Evolutionary conservation across 2,329 filamentous ascomycete genomes (phyloP), one percentile per base, ranked within the genome.

Genomic region (Cladobotryum mycophilum): DNA sequence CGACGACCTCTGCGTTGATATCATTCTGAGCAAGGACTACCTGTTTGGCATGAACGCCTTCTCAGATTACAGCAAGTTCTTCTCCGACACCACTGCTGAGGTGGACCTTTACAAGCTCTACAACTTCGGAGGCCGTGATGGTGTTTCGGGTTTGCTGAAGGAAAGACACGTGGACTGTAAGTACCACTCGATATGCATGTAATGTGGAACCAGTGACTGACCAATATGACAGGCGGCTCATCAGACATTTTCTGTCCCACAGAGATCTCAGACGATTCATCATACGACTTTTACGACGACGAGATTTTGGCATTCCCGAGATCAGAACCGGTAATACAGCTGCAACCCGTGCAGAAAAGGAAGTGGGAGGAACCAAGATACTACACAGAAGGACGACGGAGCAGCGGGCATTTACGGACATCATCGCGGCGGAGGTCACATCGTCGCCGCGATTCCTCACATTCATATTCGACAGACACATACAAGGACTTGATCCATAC

Each of bases 1-100:
- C 4, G 44, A 51, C 13, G 41, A 48, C 13, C 41, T 53, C 14
- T 48, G 42, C 3, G 43, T 40, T 30, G 52, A 53, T 20, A 25
- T 53, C 35, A 51, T 53, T 17, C 48, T 53, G 40, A 53, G 48
- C 52, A 48, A 42, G 38, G 52, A 53, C n/a, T 53, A 50, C 25
- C 47, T 53, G 3, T 53, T 53, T 25, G 47, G 33, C 30, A 53
- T 50, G 43, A 34, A 51, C 5, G 48, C 47, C 3, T 53, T 51
- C 36, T 45, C 48, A 12, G 41, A 36, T 4, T 53, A 47, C 36
- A 15, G 34, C 9, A n/a, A 44, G 12, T 35, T 53, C 12, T 53
- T 53, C 15, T 37, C 38, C 17, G 38, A 41, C 15, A 41, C 38
- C 17, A 18, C 38, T 12, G 38, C 38, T 17, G 38, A 41, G 38